Evolutionary conservation across 345 rosid genomes (phyloP).

Genomic region (Syzygium oleosum): DNA sequence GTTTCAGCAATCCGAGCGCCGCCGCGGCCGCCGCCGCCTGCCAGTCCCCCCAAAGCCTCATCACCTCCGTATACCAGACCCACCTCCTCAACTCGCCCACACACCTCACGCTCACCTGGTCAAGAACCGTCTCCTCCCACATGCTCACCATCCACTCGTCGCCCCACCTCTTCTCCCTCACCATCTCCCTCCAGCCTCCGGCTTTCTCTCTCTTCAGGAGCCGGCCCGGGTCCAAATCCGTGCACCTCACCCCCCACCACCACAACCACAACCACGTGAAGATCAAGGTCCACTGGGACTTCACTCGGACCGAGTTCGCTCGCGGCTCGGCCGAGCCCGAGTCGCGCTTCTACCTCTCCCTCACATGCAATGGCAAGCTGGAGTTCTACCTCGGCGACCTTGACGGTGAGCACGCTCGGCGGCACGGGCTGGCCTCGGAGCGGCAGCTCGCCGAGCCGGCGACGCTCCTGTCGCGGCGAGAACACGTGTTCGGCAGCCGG

Average conservation of each 20-base stretch:
- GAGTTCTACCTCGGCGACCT: constrained; percentile 50
- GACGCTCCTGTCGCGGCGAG: constrained; percentile 28
- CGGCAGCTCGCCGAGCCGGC: constrained; percentile 4
- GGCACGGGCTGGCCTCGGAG: neutral
- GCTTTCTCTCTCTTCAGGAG: constrained; percentile 38
- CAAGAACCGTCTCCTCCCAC: constrained; percentile 34
- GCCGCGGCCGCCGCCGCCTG: constrained; percentile 12
- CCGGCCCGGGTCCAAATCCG: constrained; percentile 45
- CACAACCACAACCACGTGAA: constrained; percentile 6
- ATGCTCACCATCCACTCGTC: constrained; percentile 37
- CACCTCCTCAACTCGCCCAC: constrained; percentile 29
- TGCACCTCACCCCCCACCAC: constrained; percentile 25
- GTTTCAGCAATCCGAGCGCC: constrained; percentile 32
- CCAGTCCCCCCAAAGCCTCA: constrained; percentile 36
- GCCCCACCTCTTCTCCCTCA: constrained; percentile 30
- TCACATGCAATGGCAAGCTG: constrained; percentile 26
- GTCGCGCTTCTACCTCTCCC: constrained; percentile 34
- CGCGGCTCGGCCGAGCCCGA: constrained; percentile 46
- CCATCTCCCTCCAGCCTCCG: constrained; percentile 32
- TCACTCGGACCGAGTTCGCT: constrained; percentile 33
- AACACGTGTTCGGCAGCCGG: constrained; percentile 42
- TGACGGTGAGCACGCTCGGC: constrained; percentile 12
- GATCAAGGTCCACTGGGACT: constrained; percentile 53
- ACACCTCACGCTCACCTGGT: constrained; percentile 43
- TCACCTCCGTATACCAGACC: constrained; percentile 37